Evolutionary conservation across 2,329 filamentous ascomycete species (phyloP).

Genomic region (Cadophora luteo-olivacea): DNA sequence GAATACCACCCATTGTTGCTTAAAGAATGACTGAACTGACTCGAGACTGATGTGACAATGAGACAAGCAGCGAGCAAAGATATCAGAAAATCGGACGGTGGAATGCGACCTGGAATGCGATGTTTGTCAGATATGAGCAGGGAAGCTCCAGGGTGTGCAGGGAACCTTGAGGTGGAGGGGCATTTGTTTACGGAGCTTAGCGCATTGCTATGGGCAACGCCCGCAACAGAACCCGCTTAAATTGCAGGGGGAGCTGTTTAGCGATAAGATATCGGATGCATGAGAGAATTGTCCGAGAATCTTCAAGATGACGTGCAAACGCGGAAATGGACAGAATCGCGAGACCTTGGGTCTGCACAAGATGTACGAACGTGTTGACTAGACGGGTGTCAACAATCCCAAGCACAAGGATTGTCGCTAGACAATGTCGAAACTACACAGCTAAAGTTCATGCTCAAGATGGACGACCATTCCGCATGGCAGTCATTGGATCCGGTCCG

Average conservation of each 20-base stretch:
- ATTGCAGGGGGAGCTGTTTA: constrained; percentile 20
- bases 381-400: neutral
- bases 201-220: constrained; percentile 44
- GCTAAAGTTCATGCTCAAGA: constrained; percentile 36
- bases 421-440: constrained; percentile 37
- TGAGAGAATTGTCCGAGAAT: constrained; percentile 1
- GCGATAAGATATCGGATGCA: constrained; percentile 30
- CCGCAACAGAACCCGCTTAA: constrained; percentile 7
- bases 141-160: constrained; percentile 26
- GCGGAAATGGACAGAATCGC: constrained; percentile 36
- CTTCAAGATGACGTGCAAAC: constrained; percentile 28
- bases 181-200: constrained; percentile 1
- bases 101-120: constrained; percentile 35
- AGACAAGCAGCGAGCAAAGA: constrained; percentile 4
- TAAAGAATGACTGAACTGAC: constrained; percentile 23
- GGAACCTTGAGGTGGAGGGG: constrained; percentile 16
- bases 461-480: constrained; percentile 72
- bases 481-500: constrained; percentile 90
- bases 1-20: constrained; percentile 57
- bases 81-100: constrained; percentile 15
- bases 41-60: constrained; percentile 7
- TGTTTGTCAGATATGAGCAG: constrained; percentile 33
- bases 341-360: constrained; percentile 40
- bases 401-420: neutral
- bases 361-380: constrained; percentile 34